Conservation (phyloP, 2,329 filamentous ascomycete species). For the Alternaria angustiovoidea region DNA sequence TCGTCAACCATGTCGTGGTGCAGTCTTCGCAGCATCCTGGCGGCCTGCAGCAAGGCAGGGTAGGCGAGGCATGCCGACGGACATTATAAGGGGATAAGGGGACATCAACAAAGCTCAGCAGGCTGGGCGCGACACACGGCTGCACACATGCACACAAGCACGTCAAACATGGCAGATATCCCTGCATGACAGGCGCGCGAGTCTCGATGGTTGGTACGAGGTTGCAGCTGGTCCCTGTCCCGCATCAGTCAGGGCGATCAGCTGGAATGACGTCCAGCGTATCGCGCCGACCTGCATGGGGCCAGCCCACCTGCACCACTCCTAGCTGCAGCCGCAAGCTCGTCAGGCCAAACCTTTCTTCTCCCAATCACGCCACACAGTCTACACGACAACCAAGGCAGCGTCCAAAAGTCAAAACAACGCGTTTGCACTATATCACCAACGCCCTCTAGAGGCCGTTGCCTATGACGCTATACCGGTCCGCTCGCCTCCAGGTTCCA, state of each 20-base stretch:
- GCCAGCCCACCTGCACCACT: constrained; percentile 27
- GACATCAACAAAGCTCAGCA: constrained; percentile 33
- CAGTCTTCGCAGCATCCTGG: constrained; percentile 43
- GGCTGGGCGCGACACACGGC: constrained; percentile 23
- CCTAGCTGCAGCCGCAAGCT: constrained; percentile 23
- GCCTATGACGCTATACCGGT: constrained; percentile 24
- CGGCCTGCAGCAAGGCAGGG: constrained; percentile 18
- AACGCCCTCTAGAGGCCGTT: constrained; percentile 6
- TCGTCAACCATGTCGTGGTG: constrained; percentile 32
- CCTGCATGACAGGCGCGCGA: constrained; percentile 22
- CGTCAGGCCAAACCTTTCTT: constrained; percentile 2
- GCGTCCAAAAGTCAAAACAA: neutral
- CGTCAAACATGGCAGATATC: constrained; percentile 43
- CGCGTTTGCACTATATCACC: neutral
- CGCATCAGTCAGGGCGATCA: constrained; percentile 33
- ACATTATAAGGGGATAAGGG: constrained; percentile 27
- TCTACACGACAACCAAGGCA: constrained; percentile 1
- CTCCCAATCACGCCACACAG: neutral
- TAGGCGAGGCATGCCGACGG: constrained; percentile 32
- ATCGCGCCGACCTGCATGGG: constrained; percentile 27
- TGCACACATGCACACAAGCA: constrained; percentile 26
- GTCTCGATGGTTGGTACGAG: constrained; percentile 28
- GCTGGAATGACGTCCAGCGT: constrained; percentile 32
- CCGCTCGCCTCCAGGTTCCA: constrained; percentile 19
- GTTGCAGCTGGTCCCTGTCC: constrained; percentile 33